Evolutionary conservation across 139 green algal genomes (phyloP).

Genomic region (Deuterostichococcus epilithicus): DNA sequence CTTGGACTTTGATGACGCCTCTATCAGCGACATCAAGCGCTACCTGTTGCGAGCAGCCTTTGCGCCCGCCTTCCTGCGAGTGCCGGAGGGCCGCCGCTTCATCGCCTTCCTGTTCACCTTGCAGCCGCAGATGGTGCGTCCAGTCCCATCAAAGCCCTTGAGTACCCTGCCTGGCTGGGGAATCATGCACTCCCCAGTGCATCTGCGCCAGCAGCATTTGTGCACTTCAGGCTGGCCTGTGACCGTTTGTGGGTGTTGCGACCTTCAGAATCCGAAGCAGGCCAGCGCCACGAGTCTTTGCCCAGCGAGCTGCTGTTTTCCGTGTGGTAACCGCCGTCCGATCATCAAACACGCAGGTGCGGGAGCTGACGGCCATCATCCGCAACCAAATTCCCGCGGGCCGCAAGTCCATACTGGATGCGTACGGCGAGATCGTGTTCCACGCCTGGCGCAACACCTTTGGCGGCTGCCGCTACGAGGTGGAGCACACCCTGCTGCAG

Average conservation of each 20-base stretch:
- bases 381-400: constrained; percentile 71
- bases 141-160: too few species aligned
- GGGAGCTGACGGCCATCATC: constrained; percentile 67
- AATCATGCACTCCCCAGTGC: too few species aligned
- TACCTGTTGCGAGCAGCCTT: constrained; percentile 67
- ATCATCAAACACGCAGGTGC: constrained; percentile 44
- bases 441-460: constrained; percentile 60
- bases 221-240: too few species aligned
- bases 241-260: too few species aligned
- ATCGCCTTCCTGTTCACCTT: constrained; percentile 64
- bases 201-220: too few species aligned
- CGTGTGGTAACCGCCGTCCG: too few species aligned
- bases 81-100: constrained; percentile 67
- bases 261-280: too few species aligned
- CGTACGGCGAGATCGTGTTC: constrained; percentile 77
- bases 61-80: constrained; percentile 58
- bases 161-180: too few species aligned
- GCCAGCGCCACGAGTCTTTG: too few species aligned
- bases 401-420: constrained; percentile 60
- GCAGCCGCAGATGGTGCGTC: constrained; percentile 23
- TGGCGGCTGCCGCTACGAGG: constrained; percentile 46
- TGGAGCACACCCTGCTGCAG: constrained; percentile 63
- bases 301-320: too few species aligned
- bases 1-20: constrained; percentile 74
- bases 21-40: constrained; percentile 55